These are phyloP conservation scores for Daldinia childiae DNA, from an alignment of 495 filamentous ascomycete species.

Conservation along the genomic window DNA sequence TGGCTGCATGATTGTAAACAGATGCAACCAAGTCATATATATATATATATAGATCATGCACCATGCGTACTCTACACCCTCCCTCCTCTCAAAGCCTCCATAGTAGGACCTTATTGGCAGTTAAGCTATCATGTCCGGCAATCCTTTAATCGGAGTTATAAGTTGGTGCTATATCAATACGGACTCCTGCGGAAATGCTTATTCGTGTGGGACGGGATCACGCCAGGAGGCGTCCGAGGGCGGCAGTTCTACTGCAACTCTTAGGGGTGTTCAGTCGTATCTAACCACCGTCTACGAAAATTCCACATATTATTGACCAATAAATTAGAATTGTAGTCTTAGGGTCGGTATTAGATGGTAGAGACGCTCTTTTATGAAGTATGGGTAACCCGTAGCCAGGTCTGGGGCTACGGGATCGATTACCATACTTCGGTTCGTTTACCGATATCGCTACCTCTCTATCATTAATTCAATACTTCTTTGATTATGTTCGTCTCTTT, in stretches of 20 bases:
- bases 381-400: background rate
- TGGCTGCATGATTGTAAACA: constrained; percentile 22
- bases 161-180: constrained; percentile 11
- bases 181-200: constrained; percentile 2
- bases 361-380: background rate
- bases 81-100: constrained; percentile 9
- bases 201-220: constrained; percentile 10
- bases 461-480: too few relatives aligned
- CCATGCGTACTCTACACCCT: constrained; percentile 24
- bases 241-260: constrained; percentile 1
- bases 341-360: background rate
- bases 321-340: background rate
- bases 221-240: constrained; percentile 10
- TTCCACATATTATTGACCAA: background rate
- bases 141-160: constrained; percentile 20
- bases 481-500: too few relatives aligned
- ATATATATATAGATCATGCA: constrained; percentile 39
- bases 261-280: constrained; percentile 8
- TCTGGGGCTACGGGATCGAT: background rate
- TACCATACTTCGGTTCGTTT: background rate
- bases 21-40: background rate
- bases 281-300: constrained; percentile 18
- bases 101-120: constrained; percentile 23
- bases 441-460: too few relatives aligned
- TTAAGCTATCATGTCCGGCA: constrained; percentile 30